Evolutionary conservation across 176 grass and related monocot species (phyloP), one percentile per base, ranked within the genome.

Genomic region (Juncus effusus): DNA sequence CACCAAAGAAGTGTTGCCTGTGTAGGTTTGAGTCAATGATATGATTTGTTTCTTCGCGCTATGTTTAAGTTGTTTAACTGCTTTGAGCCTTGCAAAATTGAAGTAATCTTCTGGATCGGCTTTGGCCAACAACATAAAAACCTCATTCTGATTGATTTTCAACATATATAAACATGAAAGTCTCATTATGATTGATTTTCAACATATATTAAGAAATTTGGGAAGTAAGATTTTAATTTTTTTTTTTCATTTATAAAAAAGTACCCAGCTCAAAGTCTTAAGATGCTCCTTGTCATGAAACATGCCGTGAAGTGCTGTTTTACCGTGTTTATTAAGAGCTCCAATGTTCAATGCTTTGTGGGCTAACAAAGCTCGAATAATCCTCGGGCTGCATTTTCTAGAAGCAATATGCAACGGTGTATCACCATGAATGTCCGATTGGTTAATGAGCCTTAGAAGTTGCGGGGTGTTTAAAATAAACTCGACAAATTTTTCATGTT

Each of bases 231-330:
- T 13, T 2, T 12, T 55, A 12, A 3, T 7, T 0, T 55, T 55
- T 3, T 10, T 55, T 0, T 13, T 55, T 12, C 5, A 55, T 59
- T 59, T 59, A 59, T 3, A 59, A 16, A 14, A 59, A 10, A 3
- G 51, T 56, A 80, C 78, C 78, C 78, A 80, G 7, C 74, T 74
- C 52, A 80, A 67, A 14, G 69, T 74, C 60, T 80, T 80, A 51
- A 52, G 8, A 42, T 12, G 6, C 1, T 63, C 38, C 37, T 3
- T 7, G 51, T 40, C 41, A 47, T 59, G 51, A 73, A 16, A 0
- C 5, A 76, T 37, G 3, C 1, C 0, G 55, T 63, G 55, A 15
- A 0, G 13, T n/a, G 64, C 11, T 35, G 38, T 1, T 4, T 0
- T 0, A 0, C 38, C 16, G 0, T 1, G 0, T 0, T 38, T 70